phyloP scores from a whole-genome alignment of 495 filamentous ascomycete species.

The Podospora comata region DNA sequence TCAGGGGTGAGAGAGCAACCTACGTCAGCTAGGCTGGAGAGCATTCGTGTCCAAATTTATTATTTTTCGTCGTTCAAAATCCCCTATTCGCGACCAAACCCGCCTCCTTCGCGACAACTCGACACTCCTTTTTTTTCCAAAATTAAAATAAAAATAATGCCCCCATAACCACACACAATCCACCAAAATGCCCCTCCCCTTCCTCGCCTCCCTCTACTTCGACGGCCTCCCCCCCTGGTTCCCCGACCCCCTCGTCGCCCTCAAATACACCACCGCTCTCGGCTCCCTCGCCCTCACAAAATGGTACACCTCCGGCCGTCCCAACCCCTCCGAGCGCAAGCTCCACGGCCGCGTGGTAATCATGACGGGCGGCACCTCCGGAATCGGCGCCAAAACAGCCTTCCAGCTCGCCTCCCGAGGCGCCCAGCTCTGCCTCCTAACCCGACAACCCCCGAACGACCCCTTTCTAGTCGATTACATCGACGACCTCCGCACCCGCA shows the following conservation, averaged over 20 bases:
- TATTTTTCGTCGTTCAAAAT: background rate
- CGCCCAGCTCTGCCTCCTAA: conserved; percentile 87
- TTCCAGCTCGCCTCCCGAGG: conserved; percentile 74
- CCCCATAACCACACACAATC: background rate
- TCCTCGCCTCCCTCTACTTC: conserved; percentile 57
- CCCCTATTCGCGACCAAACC: no score
- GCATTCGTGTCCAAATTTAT: conserved; percentile 6
- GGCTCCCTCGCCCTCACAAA: conserved; percentile 65
- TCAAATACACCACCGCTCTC: conserved; percentile 59
- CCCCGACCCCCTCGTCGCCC: conserved; percentile 58
- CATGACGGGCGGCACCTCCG: conserved; percentile 93
- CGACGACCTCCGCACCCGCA: conserved; percentile 73
- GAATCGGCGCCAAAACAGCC: conserved; percentile 77
- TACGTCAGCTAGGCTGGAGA: conserved; percentile 14
- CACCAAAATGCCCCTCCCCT: conserved; percentile 70
- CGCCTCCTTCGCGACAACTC: no score
- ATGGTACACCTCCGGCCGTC: conserved; percentile 70
- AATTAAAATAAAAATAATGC: conserved; percentile 9
- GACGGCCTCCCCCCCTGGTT: conserved; percentile 64
- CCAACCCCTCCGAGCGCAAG: conserved; percentile 71
- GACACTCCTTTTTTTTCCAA: background rate
- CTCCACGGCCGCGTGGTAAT: conserved; percentile 93
- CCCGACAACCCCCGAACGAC: conserved; percentile 73
- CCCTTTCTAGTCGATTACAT: conserved; percentile 90
- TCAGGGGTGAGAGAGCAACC: conserved; percentile 12